Evolutionary conservation across 2,329 filamentous ascomycete genomes (phyloP).

Genomic region (Lithohypha guttulata): DNA sequence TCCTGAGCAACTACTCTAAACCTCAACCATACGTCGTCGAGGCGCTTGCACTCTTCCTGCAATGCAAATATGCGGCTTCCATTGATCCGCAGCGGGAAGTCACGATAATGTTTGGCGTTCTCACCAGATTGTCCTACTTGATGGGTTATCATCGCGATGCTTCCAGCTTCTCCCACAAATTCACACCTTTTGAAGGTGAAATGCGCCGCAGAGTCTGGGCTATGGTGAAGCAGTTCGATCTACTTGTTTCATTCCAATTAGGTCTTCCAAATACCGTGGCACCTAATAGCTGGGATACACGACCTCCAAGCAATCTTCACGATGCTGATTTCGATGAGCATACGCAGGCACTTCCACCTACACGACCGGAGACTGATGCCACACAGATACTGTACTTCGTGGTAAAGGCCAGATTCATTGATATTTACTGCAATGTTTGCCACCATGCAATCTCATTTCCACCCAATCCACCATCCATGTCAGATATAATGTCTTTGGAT

Average conservation of each 20-base stretch:
- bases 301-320: conserved; percentile 47
- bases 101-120: conserved; percentile 44
- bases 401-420: conserved; percentile 24
- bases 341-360: conserved; percentile 40
- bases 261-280: conserved; percentile 53
- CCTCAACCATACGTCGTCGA: conserved; percentile 21
- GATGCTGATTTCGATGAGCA: conserved; percentile 51
- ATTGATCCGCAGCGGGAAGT: conserved; percentile 45
- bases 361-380: conserved; percentile 42
- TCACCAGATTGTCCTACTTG: conserved; percentile 49
- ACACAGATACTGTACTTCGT: conserved; percentile 25
- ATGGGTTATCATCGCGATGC: conserved; percentile 51
- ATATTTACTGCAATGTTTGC: conserved; percentile 23
- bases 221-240: conserved; percentile 44
- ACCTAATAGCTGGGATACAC: conserved; percentile 49
- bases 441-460: conserved; percentile 23
- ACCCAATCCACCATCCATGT: conserved; percentile 6
- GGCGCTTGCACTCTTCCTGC: conserved; percentile 32
- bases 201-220: conserved; percentile 37
- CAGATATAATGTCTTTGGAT: conserved; percentile 21
- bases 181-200: conserved; percentile 47
- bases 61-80: conserved; percentile 42
- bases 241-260: conserved; percentile 52
- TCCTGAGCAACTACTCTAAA: conserved; percentile 34
- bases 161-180: conserved; percentile 26